phyloP scores from a whole-genome alignment of 305 asterid genomes.

The Stenogyne calaminthoides region DNA sequence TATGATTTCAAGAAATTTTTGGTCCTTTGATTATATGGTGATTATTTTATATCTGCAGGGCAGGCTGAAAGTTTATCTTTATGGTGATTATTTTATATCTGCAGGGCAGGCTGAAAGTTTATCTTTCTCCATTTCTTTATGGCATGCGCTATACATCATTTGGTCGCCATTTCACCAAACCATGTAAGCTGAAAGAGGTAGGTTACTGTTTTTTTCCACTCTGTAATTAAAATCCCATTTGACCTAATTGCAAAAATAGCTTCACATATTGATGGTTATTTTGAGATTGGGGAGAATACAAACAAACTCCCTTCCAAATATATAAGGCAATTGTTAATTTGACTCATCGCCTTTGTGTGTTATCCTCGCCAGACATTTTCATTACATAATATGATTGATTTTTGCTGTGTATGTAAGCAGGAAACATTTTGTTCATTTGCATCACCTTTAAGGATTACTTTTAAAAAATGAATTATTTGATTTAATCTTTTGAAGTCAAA shows the following conservation, averaged over 20 bases:
- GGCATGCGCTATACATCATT: slow-evolving; percentile 93
- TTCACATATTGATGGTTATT: neutral
- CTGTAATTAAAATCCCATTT: neutral
- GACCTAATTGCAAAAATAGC: no score
- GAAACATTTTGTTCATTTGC: neutral
- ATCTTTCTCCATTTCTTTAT: slow-evolving; percentile 81
- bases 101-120: no score
- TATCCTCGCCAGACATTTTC: neutral
- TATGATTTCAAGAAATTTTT: neutral
- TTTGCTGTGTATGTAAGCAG: neutral
- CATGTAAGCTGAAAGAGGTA: slow-evolving; percentile 78
- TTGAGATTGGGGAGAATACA: neutral
- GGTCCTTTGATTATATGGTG: slow-evolving; percentile 9
- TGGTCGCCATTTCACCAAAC: slow-evolving; percentile 93
- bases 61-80: slow-evolving; percentile 70
- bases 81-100: no score
- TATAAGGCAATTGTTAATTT: neutral
- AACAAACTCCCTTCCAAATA: neutral
- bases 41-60: slow-evolving; percentile 54
- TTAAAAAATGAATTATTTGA: neutral
- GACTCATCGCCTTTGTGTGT: neutral
- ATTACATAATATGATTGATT: neutral
- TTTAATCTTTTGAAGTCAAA: no score
- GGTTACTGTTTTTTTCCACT: slow-evolving; percentile 31
- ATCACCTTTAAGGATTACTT: no score